Base-by-base conservation (phyloP, 2,329 filamentous ascomycete genomes). In the Epichloe glyceriae region DNA sequence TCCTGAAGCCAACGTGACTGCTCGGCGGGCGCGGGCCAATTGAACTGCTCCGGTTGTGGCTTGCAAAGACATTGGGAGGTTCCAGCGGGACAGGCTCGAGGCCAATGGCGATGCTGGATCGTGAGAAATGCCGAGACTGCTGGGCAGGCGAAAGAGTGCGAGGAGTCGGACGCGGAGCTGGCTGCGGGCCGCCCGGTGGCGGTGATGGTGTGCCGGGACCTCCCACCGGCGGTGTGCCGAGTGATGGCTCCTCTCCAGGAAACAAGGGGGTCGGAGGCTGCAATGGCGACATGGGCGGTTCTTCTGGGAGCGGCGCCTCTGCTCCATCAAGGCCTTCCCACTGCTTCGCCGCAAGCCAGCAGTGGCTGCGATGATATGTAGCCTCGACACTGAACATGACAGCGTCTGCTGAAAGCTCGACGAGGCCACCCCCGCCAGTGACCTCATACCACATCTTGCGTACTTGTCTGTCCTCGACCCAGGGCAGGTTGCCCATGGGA, bases 361-460 rank as follows among this genome's bases (percentile, higher is more conserved):
- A 78, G 65, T 78, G 74, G 49, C 73, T 76, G 48, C 78, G 74
- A 56, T 77, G 74, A 59, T 80, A 80, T 17, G 75, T 79, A 14
- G 76, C 78, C 60, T 81, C 78, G 47, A 79, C 75, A 53, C 76
- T 80, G 61, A 79, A 80, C 61, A 80, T 71, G 55, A 82, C 74
- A 5, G 78, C 74, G 58, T 82, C 78, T 50, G 76, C 70, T 1
- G 77, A 79, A 19, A 82, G 69, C 64, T 82, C 76, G 30, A 81
- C 78, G 34, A 77, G 63, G 8, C 72, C 73, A 12, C 73, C 74
- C 34, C 75, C 74, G 17, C 85, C 87, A 3, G 85, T 82, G 5
- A 86, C 79, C 56, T 85, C 79, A 64, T 86, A 88, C 85, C 85
- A 88, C 60, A 81, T 80, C 69, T 81, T 82, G 58, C 78, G 76